A percentile compares a stretch with the other conserved stretches of the same genome.
Evolutionary conservation across 176 grass and related monocot species (phyloP).

Genomic region (Pontederia crassipes): DNA sequence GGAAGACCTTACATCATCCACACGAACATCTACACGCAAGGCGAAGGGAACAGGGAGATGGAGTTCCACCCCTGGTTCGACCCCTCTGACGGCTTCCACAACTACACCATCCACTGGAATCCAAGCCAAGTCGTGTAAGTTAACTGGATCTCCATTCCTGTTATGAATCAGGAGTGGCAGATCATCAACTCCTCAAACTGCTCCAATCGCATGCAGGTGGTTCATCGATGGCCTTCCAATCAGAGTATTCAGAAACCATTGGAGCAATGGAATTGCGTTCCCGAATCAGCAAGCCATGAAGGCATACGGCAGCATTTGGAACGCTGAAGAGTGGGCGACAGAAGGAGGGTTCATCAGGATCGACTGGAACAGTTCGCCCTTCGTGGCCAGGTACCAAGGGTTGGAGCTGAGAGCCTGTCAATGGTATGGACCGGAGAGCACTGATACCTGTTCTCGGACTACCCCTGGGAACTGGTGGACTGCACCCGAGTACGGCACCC

Average conservation of each 20-base stretch:
- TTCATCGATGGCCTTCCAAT: constrained; percentile 40
- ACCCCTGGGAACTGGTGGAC: constrained; percentile 28
- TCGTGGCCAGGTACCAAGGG: constrained; percentile 46
- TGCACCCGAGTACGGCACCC: background rate
- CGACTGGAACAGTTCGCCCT: constrained; percentile 56
- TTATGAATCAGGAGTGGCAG: too few species aligned
- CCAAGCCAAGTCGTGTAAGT: constrained; percentile 51
- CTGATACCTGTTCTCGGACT: constrained; percentile 10
- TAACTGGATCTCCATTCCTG: background rate
- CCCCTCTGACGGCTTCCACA: constrained; percentile 60
- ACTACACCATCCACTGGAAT: constrained; percentile 79
- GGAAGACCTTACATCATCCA: constrained; percentile 78
- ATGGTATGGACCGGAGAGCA: constrained; percentile 37
- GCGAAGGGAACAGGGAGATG: constrained; percentile 47
- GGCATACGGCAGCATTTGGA: constrained; percentile 76
- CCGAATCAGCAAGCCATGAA: constrained; percentile 46
- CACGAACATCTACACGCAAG: constrained; percentile 65
- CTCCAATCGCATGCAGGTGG: constrained; percentile 29
- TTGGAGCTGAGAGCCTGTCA: constrained; percentile 44
- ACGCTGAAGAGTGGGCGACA: constrained; percentile 81
- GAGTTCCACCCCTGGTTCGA: constrained; percentile 89
- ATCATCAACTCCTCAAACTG: too few species aligned
- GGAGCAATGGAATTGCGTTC: constrained; percentile 36
- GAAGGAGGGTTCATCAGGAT: constrained; percentile 51
- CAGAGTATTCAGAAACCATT: constrained; percentile 50